Base-by-base conservation (phyloP, 441 rosid species). In the Heliophila coronopifolia region DNA sequence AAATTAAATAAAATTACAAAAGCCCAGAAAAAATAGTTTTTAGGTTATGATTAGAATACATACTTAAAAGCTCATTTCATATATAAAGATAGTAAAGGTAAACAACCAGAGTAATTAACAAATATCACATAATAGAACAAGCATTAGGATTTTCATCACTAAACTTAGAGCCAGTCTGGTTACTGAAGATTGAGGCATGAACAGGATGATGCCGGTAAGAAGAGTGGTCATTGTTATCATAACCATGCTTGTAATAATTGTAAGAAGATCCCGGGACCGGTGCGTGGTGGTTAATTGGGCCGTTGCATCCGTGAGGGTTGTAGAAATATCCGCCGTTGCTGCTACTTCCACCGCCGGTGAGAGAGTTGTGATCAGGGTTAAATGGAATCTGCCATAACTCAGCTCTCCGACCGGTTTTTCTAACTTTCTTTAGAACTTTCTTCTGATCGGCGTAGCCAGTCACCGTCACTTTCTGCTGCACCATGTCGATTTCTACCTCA, bases 111-210 rank as follows among this genome's bases (percentile, higher is more conserved):
- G 2, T 20, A 20, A 20, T 20, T 6, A 20, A 42, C 9, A 15
- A 6, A 12, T 80, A n/a, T n/a, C 70, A 85, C 97, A 77, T 89
- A 2, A 85, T 50, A 26, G 76, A 68, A 54, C 97, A 89, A 42
- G 76, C 88, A 34, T 83, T 77, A 26, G 95, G 90, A 32, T 89
- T 89, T 38, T 89, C 95, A 37, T 89, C 93, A 42, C 93, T 85
- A 47, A 85, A 83, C 28, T 76, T 62, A 0, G 84, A 61, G 28
- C 83, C 81, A 11, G 86, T 62, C 16, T 78, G 92, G 47, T 77
- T 71, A 22, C 61, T 50, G 20, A 82, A 82, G 23, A 76, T 61
- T 27, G 73, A 67, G 11, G 90, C 67, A n/a, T 72, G 77, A 16
- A 65, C 69, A 0, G 74, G 75, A 9, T 79, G 78, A 9, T 77